phyloP scores from a whole-genome alignment of 23 red algal species.

The Gracilaria caudata region DNA sequence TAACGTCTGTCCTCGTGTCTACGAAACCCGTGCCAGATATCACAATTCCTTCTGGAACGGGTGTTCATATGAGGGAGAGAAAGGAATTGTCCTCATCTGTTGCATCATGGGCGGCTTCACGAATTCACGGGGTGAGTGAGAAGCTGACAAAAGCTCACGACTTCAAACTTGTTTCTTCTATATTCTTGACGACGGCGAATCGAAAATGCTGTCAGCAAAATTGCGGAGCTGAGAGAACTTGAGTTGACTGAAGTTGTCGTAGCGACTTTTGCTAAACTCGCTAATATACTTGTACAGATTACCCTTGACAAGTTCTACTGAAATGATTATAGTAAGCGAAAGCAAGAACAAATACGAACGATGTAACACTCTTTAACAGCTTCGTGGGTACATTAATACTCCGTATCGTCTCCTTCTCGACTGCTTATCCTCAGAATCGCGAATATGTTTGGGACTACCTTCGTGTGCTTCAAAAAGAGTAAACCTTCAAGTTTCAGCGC shows the following conservation, averaged over 20 bases:
- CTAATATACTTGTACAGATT: too few species aligned
- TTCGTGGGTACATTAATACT: slow-evolving; percentile 14
- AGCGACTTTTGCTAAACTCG: too few species aligned
- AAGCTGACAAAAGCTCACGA: not conserved
- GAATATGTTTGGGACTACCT: not conserved
- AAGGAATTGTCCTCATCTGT: not conserved
- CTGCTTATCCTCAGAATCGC: slow-evolving; percentile 20
- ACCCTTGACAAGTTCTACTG: too few species aligned
- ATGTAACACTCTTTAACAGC: slow-evolving; percentile 19
- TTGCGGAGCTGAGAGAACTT: not conserved
- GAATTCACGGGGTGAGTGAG: slow-evolving; percentile 3
- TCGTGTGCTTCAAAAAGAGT: slow-evolving; percentile 32
- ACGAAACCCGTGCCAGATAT: not conserved
- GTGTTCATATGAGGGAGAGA: not conserved
- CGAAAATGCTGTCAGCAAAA: not conserved
- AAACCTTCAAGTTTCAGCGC: slow-evolving; percentile 1
- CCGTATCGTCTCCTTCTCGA: slow-evolving; percentile 19
- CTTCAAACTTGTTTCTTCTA: not conserved
- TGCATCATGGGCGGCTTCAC: not conserved
- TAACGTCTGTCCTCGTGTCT: not conserved
- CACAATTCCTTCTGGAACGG: not conserved
- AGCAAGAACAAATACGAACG: not conserved
- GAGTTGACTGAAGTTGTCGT: not conserved
- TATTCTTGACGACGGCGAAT: not conserved
- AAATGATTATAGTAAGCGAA: not conserved